These are phyloP conservation scores for Chlorella sp. DNA, from an alignment of 139 green algal genomes.

Conservation along the genomic window DNA sequence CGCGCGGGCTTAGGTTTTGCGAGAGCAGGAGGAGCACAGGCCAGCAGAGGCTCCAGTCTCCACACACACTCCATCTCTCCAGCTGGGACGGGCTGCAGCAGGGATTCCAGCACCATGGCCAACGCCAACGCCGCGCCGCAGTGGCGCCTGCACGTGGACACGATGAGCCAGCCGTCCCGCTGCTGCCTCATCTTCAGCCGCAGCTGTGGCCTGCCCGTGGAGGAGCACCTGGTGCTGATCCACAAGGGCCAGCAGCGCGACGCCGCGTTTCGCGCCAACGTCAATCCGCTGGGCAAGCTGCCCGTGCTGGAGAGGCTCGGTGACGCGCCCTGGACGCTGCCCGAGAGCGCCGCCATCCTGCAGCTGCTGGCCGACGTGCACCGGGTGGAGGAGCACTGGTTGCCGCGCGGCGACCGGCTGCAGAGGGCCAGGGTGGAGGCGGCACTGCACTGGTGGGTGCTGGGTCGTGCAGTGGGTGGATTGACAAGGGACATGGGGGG, in stretches of 20 bases:
- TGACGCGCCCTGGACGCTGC: neutral
- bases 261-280: neutral
- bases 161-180: conserved; percentile 26
- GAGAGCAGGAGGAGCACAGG: neutral
- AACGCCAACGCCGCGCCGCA: neutral
- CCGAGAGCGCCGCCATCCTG: neutral
- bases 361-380: neutral
- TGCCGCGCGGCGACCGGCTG: neutral
- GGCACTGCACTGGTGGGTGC: neutral
- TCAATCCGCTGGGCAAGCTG: neutral
- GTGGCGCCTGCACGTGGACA: conserved; percentile 22
- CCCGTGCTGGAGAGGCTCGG: neutral
- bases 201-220: neutral
- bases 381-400: neutral
- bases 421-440: neutral
- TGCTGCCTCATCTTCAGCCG: conserved; percentile 19
- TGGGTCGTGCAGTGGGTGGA: neutral
- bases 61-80: neutral
- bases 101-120: neutral
- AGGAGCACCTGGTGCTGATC: neutral
- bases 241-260: neutral
- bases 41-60: neutral
- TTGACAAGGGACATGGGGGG: neutral
- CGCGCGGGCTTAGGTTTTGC: neutral
- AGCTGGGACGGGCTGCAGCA: too few relatives aligned